These are phyloP conservation scores for Plantago major DNA, from an alignment of 257 asterid genomes.

Conservation along the genomic window DNA sequence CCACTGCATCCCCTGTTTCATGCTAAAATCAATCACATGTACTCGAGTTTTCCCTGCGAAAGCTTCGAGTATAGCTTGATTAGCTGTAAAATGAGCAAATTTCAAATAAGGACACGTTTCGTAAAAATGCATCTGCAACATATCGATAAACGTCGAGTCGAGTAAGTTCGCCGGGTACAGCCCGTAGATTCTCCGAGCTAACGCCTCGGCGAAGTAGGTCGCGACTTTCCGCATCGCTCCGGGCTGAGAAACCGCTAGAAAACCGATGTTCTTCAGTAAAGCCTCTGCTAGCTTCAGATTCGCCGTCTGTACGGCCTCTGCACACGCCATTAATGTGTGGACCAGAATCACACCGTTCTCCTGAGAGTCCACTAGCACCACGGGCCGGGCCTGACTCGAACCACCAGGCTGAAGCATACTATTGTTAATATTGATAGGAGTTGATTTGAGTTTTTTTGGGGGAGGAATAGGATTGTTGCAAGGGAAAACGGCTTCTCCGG, in stretches of 20 bases:
- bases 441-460: slow-evolving; percentile 42
- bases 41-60: slow-evolving; percentile 54
- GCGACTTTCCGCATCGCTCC: slow-evolving; percentile 95
- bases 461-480: slow-evolving; percentile 38
- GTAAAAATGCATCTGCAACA: slow-evolving; percentile 77
- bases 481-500: slow-evolving; percentile 67
- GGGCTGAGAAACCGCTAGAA: slow-evolving; percentile 71
- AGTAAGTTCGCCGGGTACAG: slow-evolving; percentile 37
- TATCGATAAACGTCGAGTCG: slow-evolving; percentile 57
- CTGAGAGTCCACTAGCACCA: too few relatives aligned
- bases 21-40: slow-evolving; percentile 79
- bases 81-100: slow-evolving; percentile 91
- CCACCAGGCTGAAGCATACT: too few relatives aligned
- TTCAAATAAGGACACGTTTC: slow-evolving; percentile 85
- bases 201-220: slow-evolving; percentile 72
- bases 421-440: not conserved
- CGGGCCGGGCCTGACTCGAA: too few relatives aligned
- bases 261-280: too few relatives aligned
- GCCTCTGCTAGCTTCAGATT: too few relatives aligned
- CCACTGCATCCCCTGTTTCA: slow-evolving; percentile 98
- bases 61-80: slow-evolving; percentile 87
- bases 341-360: too few relatives aligned
- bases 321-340: too few relatives aligned
- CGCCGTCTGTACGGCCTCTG: too few relatives aligned
- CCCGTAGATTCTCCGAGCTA: slow-evolving; percentile 63